These are phyloP conservation scores for Flaveria floridana DNA, from an alignment of 140 eudicot genomes.

Conservation along the genomic window DNA sequence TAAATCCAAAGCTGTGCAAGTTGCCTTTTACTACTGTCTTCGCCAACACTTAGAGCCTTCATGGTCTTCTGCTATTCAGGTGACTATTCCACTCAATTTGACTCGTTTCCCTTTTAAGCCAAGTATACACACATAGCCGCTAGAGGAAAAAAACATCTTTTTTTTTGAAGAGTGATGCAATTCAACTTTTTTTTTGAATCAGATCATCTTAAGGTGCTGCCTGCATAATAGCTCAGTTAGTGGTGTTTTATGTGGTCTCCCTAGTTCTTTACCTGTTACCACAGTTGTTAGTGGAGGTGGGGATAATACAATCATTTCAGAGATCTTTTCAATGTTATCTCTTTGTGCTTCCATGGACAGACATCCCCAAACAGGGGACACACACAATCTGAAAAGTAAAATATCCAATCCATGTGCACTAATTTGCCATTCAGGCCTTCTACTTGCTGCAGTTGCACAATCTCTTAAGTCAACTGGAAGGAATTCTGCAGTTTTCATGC, in stretches of 20 bases:
- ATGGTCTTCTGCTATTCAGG: constrained; percentile 78
- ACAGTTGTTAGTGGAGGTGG: constrained; percentile 97
- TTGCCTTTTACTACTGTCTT: constrained; percentile 81
- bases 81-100: constrained; percentile 30
- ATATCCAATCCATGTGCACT: constrained; percentile 52
- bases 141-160: neutral
- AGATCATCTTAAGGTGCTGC: constrained; percentile 88
- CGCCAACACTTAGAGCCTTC: constrained; percentile 74
- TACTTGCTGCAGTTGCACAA: constrained; percentile 74
- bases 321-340: constrained; percentile 73
- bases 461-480: constrained; percentile 77
- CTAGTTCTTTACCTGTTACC: constrained; percentile 83
- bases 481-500: constrained; percentile 70
- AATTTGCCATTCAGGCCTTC: constrained; percentile 68
- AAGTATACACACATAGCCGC: neutral
- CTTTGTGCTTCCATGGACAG: constrained; percentile 62
- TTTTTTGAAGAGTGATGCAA: neutral
- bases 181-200: constrained; percentile 34
- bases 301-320: constrained; percentile 82
- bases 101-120: neutral
- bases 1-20: constrained; percentile 74
- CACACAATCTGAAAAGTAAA: constrained; percentile 50
- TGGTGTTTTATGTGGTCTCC: constrained; percentile 81
- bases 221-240: constrained; percentile 58
- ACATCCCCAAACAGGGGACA: constrained; percentile 59